Evolutionary conservation across 805 yeast species (phyloP), one percentile per base, ranked within the genome.

Genomic region (Spathaspora passalidarum): DNA sequence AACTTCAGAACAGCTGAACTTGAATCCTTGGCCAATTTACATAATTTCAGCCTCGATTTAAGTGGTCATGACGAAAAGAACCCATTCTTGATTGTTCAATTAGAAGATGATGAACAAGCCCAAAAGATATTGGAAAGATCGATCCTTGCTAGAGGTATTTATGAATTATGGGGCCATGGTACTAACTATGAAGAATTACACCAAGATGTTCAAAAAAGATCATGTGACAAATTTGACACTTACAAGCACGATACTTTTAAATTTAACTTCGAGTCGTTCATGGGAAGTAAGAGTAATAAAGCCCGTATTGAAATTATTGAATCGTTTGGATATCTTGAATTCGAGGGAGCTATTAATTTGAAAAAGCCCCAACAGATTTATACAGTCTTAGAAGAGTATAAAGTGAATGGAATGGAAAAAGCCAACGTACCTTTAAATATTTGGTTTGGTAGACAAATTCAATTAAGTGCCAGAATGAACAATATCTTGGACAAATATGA

Each of bases 151-250:
- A 78, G 82, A 47, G 88, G 88, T 0, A 81, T 92, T 25, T 94
- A 88, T 60, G 96, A 91, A 56, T 64, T 87, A 3, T 90, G 94
- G 88, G 96, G 96, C 0, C 64, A 73, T 42, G 97, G 94, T 0
- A 48, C 50, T 0, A 68, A 72, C 3, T 60, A 81, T 43, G 82
- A 76, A 0, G 75, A 72, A 29, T 61, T 91, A 32, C 97, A 90
- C 57, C 65, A 61, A 9, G 68, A 66, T 42, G 73, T 82, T 13
- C 62, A 68, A 49, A 18, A 19, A 5, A 62, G 45, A 49, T 76
- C 60, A 21, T 55, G 55, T 25, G 61, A 50, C 49, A 70, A 56
- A 49, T 66, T 65, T 36, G 75, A 49, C 25, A 38, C 47, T 42
- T 81, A 75, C 59, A 68, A 70, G 39, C 51, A 71, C 2, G 58